These are phyloP conservation scores for Wallacemonas sp. DNA, from an alignment of 208 protist species.

Conservation along the genomic window DNA sequence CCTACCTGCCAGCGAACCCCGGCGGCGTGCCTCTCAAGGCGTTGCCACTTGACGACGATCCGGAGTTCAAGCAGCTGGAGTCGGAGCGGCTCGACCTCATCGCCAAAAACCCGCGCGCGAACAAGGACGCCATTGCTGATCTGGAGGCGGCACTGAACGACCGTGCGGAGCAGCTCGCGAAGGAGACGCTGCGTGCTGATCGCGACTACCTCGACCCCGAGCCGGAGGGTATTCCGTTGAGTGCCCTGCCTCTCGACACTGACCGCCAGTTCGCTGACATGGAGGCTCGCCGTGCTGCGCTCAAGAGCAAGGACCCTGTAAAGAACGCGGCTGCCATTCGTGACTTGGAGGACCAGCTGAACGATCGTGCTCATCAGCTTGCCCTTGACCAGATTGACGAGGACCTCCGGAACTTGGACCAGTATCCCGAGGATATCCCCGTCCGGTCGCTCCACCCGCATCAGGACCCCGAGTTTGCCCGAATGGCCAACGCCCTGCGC, in stretches of 20 bases:
- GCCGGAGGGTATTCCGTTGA: constrained; percentile 31
- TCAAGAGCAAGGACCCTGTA: constrained; percentile 54
- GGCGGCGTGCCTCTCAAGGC: constrained; percentile 49
- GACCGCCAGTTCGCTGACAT: constrained; percentile 63
- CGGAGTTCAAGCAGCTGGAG: constrained; percentile 62
- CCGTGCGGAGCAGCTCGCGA: constrained; percentile 23
- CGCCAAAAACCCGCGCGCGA: constrained; percentile 45
- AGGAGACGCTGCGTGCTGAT: constrained; percentile 26
- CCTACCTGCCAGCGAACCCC: constrained; percentile 50
- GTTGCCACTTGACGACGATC: constrained; percentile 52
- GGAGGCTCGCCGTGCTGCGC: constrained; percentile 51
- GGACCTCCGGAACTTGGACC: constrained; percentile 55
- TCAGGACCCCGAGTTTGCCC: constrained; percentile 61
- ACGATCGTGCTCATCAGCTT: constrained; percentile 59
- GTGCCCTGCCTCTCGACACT: constrained; percentile 59
- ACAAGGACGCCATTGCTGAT: constrained; percentile 33
- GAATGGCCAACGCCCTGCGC: constrained; percentile 57
- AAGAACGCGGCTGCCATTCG: constrained; percentile 53
- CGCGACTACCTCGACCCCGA: constrained; percentile 38
- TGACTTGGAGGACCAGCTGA: constrained; percentile 74
- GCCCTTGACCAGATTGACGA: constrained; percentile 64
- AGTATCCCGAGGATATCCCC: constrained; percentile 52
- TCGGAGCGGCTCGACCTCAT: constrained; percentile 53
- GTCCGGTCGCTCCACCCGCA: constrained; percentile 56
- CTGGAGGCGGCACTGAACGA: constrained; percentile 31